phyloP scores from a whole-genome alignment of 2,329 filamentous ascomycete species.

The Phaeophleospora eucalypticola region DNA sequence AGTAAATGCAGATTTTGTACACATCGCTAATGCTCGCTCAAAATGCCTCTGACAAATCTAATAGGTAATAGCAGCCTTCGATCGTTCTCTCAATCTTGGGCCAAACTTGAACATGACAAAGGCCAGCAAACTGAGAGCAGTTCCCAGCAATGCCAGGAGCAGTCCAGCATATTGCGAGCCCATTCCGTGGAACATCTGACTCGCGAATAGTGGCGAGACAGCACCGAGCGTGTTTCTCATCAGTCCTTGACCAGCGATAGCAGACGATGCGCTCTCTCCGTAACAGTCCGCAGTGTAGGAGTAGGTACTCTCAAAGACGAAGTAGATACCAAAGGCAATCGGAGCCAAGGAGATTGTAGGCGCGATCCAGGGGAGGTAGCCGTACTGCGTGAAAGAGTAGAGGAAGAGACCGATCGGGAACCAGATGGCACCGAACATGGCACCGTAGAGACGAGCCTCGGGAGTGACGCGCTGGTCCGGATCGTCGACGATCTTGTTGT shows the following conservation, averaged over 20 bases:
- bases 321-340: slow-evolving; percentile 53
- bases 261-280: slow-evolving; percentile 42
- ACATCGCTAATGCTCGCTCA: too few species aligned
- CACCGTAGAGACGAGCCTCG: slow-evolving; percentile 48
- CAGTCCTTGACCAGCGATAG: slow-evolving; percentile 50
- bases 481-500: slow-evolving; percentile 39
- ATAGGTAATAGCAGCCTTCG: slow-evolving; percentile 17
- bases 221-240: slow-evolving; percentile 53
- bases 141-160: slow-evolving; percentile 46
- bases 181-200: slow-evolving; percentile 51
- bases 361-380: slow-evolving; percentile 46
- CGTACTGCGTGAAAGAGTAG: slow-evolving; percentile 53
- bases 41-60: too few species aligned
- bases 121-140: slow-evolving; percentile 40
- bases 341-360: slow-evolving; percentile 48
- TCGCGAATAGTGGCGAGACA: slow-evolving; percentile 50
- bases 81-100: slow-evolving; percentile 15
- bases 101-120: slow-evolving; percentile 33
- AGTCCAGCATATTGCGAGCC: slow-evolving; percentile 52
- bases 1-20: too few species aligned
- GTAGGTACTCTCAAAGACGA: slow-evolving; percentile 47
- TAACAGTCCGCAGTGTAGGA: slow-evolving; percentile 53
- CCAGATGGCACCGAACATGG: slow-evolving; percentile 46
- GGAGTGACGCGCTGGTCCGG: slow-evolving; percentile 38
- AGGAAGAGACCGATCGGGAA: slow-evolving; percentile 50